These are phyloP conservation scores for Aegle marmelos DNA, from an alignment of 345 rosid genomes.

Conservation along the genomic window DNA sequence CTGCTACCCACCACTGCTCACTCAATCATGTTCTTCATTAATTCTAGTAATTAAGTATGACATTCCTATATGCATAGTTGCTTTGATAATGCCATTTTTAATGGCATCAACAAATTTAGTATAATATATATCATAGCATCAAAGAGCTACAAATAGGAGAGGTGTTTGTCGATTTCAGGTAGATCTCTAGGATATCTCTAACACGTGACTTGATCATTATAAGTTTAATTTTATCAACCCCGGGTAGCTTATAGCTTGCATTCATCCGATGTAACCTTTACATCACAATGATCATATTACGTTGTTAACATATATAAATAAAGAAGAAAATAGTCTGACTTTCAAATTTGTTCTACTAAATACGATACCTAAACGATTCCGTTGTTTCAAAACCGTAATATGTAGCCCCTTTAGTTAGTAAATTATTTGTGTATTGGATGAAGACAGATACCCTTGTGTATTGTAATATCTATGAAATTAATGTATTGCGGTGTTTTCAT, in stretches of 20 bases:
- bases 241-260: slow-evolving; percentile 20
- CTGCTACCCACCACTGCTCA: slow-evolving; percentile 8
- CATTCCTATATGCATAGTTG: slow-evolving; percentile 8
- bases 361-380: no score
- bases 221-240: not conserved
- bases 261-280: slow-evolving; percentile 27
- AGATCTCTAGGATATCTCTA: slow-evolving; percentile 9
- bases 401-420: no score
- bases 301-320: not conserved
- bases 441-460: no score
- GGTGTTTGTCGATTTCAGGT: slow-evolving; percentile 14
- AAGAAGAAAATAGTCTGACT: not conserved
- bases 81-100: not conserved
- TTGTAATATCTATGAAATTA: no score
- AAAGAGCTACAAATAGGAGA: not conserved
- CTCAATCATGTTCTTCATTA: slow-evolving; percentile 14
- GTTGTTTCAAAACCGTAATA: no score
- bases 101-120: not conserved
- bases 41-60: slow-evolving; percentile 20
- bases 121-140: slow-evolving; percentile 3
- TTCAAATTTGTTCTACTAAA: no score
- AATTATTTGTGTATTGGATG: no score
- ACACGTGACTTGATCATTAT: slow-evolving; percentile 25
- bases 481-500: no score
- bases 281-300: slow-evolving; percentile 15